phyloP scores from a whole-genome alignment of 1,284 basidiomycete genomes.

The Ceratobasidium sp. region DNA sequence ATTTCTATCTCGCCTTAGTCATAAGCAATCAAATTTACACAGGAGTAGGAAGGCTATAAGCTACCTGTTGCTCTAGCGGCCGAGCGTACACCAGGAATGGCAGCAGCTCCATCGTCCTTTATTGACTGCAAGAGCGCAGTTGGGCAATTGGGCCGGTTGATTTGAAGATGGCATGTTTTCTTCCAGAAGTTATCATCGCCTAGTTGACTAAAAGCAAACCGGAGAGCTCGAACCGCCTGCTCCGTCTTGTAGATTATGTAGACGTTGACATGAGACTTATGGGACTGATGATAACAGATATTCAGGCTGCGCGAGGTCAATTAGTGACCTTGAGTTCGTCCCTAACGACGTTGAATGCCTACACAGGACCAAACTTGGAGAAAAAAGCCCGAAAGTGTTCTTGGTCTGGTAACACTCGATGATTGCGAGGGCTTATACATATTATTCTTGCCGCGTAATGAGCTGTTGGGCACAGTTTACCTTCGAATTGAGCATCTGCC shows the following conservation, averaged over 20 bases:
- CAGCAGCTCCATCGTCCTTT: too few species aligned
- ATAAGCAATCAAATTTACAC: too few species aligned
- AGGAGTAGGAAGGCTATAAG: too few species aligned
- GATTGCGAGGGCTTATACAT: neutral
- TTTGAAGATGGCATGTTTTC: neutral
- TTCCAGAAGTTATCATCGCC: neutral
- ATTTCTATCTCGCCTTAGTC: too few species aligned
- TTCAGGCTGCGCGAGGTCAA: neutral
- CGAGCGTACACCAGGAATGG: too few species aligned
- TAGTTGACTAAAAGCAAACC: neutral
- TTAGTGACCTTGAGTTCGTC: neutral
- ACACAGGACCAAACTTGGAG: slow-evolving; percentile 24
- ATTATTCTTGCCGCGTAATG: neutral
- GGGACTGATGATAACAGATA: neutral
- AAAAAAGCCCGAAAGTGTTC: slow-evolving; percentile 27
- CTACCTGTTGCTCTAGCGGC: too few species aligned
- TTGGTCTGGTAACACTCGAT: neutral
- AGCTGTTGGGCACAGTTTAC: neutral
- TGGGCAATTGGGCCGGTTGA: neutral
- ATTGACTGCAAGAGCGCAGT: neutral
- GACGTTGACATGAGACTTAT: neutral
- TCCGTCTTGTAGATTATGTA: slow-evolving; percentile 19
- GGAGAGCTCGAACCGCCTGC: neutral
- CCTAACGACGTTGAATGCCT: neutral
- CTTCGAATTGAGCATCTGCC: neutral